phyloP scores from a whole-genome alignment of 805 yeast species.

The Wickerhamomyces chambardii region DNA sequence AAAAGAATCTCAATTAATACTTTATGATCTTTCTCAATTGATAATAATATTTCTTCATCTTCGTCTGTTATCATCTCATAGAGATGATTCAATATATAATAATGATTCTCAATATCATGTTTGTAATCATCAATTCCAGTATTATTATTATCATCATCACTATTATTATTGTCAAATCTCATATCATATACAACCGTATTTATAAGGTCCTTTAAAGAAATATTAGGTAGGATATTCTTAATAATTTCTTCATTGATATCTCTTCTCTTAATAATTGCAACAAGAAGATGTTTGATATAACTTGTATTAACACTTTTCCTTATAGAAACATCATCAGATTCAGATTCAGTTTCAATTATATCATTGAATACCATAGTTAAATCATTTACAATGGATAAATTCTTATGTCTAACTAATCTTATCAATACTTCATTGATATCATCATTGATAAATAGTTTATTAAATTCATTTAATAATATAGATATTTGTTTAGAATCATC shows the following conservation, averaged over 20 bases:
- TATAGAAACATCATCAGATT: background rate
- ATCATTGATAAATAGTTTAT: background rate
- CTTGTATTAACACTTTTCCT: background rate
- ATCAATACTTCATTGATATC: background rate
- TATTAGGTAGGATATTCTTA: too few relatives aligned
- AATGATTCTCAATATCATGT: too few relatives aligned
- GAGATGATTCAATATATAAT: background rate
- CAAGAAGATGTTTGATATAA: background rate
- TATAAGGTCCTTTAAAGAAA: too few relatives aligned
- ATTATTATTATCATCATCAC: too few relatives aligned
- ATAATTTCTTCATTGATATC: too few relatives aligned
- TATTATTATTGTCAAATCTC: too few relatives aligned
- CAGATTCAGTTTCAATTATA: conserved; percentile 9
- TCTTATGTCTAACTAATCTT: conserved; percentile 6
- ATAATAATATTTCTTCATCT: too few relatives aligned
- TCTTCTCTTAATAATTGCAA: too few relatives aligned
- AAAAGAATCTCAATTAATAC: background rate
- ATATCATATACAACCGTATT: too few relatives aligned
- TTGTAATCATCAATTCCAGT: too few relatives aligned
- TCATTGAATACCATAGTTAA: conserved; percentile 6
- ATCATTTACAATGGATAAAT: conserved; percentile 10
- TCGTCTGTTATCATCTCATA: background rate
- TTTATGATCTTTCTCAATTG: background rate
- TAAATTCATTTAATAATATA: conserved; percentile 1
- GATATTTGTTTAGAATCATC: too few relatives aligned